phyloP scores from a whole-genome alignment of 2,329 filamentous ascomycete species.

The Cladosporium austrohemisphaericum region DNA sequence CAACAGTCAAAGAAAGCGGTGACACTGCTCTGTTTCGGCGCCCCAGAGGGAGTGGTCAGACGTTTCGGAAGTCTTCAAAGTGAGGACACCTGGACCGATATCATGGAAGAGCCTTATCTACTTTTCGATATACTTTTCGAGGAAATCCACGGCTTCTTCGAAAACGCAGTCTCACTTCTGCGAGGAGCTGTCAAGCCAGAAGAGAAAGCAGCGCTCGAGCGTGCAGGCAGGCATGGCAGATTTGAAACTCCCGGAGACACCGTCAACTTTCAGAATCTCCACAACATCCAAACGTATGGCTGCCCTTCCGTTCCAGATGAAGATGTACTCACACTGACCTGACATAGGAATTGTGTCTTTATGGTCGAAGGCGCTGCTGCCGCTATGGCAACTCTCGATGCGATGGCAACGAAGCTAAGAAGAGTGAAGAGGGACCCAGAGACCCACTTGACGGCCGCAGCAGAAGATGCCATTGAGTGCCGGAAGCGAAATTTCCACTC shows the following conservation, averaged over 20 bases:
- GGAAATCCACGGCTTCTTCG: slow-evolving; percentile 32
- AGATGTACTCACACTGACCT: background rate
- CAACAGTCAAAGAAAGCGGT: background rate
- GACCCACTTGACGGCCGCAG: slow-evolving; percentile 13
- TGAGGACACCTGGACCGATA: slow-evolving; percentile 14
- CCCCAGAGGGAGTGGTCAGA: background rate
- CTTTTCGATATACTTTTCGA: slow-evolving; percentile 33
- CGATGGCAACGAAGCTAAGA: slow-evolving; percentile 19
- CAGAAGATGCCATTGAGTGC: slow-evolving; percentile 24
- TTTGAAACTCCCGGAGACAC: slow-evolving; percentile 15
- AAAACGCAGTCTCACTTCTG: slow-evolving; percentile 30
- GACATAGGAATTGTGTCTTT: slow-evolving; percentile 31
- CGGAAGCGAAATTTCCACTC: slow-evolving; percentile 33
- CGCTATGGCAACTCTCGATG: slow-evolving; percentile 28
- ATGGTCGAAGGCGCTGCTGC: slow-evolving; percentile 36
- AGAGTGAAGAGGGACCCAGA: slow-evolving; percentile 13
- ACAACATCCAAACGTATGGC: slow-evolving; percentile 36
- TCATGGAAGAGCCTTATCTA: slow-evolving; percentile 31
- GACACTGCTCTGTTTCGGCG: slow-evolving; percentile 6
- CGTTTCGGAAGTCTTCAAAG: background rate
- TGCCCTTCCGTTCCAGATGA: no score
- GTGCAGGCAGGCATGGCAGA: slow-evolving; percentile 12
- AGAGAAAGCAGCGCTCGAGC: slow-evolving; percentile 26
- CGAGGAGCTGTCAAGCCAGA: slow-evolving; percentile 31
- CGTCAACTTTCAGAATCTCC: slow-evolving; percentile 21